Evolutionary conservation across 352 stramenopile genomes (phyloP), one percentile per base, ranked within the genome.

Genomic region (Globisporangium alternatum): DNA sequence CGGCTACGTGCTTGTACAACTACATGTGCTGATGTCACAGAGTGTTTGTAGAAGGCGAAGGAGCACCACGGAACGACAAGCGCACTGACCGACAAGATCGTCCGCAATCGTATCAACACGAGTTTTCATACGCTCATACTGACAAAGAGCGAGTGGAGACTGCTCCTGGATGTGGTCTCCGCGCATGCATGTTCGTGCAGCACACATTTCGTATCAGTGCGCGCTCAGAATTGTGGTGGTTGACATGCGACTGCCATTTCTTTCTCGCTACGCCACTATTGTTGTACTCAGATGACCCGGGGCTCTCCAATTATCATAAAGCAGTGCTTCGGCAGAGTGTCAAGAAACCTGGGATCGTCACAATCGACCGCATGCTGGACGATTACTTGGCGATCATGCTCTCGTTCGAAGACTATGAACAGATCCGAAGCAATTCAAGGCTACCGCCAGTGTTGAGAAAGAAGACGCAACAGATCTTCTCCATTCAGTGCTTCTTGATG

Each of bases 381-480:
- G 62, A 67, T 17, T 67, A 79, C 21, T 67, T 51, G 58, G 55
- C 59, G 10, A 47, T 88, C 25, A 65, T 69, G 65, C 64, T 89
- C 1, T 82, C 80, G 41, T 86, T 80, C 44, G 69, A 80, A 31
- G 67, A 81, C 41, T 88, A 71, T 33, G 28, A 65, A 53, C 39
- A 56, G 41, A 49, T 61, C 68, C 64, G 72, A 58, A 53, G n/a
- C 21, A 61, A 37, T 19, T 13, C 52, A 15, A 61, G 55, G 12
- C 21, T 60, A 44, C 3, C 54, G 37, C 43, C 39, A 44, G 1
- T 13, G 25, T 0, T 51, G 60, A 12, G 39, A 41, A 9, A 44
- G 2, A 86, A 77, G 28, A 28, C 81, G 7, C 49, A 68, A 0
- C 47, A 63, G 1, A 60, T 90, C 28, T 64, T 90, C 44, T 51